A percentile compares a stretch with the other conserved stretches of the same genome.
phyloP scores from a whole-genome alignment of 2,329 filamentous ascomycete genomes.

The Exophiala calicioides region DNA sequence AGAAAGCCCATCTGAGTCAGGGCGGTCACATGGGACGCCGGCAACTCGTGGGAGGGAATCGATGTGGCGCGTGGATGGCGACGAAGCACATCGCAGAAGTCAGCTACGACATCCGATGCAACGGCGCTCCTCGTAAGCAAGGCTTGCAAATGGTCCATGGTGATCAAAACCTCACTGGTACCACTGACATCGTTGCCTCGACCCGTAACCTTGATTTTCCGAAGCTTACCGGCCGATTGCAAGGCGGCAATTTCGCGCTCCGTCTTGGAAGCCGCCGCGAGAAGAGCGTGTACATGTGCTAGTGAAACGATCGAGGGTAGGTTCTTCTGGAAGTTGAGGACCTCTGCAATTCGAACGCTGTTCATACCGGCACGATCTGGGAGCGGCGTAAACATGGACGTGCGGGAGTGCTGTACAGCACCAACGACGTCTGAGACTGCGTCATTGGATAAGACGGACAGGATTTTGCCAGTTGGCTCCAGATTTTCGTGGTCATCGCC shows the following conservation, averaged over 20 bases:
- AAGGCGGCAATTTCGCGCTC: conserved; percentile 61
- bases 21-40: conserved; percentile 48
- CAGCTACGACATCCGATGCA: conserved; percentile 17
- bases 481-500: conserved; percentile 41
- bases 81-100: conserved; percentile 42
- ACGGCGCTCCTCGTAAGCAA: conserved; percentile 40
- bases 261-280: conserved; percentile 57
- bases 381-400: conserved; percentile 57
- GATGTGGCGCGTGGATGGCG: conserved; percentile 50
- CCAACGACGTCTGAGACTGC: conserved; percentile 53
- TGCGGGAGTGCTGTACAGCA: conserved; percentile 55
- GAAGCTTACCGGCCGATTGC: conserved; percentile 51
- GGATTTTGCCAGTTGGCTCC: conserved; percentile 54
- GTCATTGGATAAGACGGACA: conserved; percentile 50
- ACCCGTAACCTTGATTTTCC: conserved; percentile 58
- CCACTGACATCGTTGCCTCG: conserved; percentile 58
- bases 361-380: conserved; percentile 63
- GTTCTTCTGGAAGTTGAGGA: conserved; percentile 57
- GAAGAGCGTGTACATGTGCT: conserved; percentile 61
- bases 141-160: conserved; percentile 55
- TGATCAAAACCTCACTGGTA: conserved; percentile 60
- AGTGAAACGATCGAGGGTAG: conserved; percentile 61
- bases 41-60: conserved; percentile 48
- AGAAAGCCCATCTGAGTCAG: conserved; percentile 58
- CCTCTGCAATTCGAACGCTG: conserved; percentile 60